Base-by-base conservation (phyloP, 805 yeast genomes). In the Metschnikowia anglica region DNA sequence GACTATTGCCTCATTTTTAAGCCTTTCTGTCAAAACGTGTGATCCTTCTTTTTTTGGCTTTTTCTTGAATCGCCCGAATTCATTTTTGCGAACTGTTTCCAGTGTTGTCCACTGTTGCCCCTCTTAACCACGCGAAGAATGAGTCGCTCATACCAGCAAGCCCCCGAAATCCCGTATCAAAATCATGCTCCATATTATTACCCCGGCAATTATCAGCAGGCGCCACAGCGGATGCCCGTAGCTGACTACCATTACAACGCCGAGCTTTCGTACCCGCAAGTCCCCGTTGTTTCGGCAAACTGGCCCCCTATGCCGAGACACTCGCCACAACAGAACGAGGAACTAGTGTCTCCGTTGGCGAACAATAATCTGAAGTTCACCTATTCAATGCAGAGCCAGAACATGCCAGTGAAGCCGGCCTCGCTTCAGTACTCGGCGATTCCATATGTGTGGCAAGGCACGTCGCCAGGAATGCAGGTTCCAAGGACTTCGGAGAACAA, bases 241-340 rank as follows among this genome's bases (percentile, higher is more conserved):
- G 26, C 25, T 8, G 39, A 41, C n/a, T 30, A 21, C 21, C 40
- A 29, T 15, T 35, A 35, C 23, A 41, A 35, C 21, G 21, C 33
- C n/a, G 44, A 41, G 10, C 36, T 41, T 18, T 41, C 44, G 3
- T 41, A 41, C 20, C 44, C 39, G 16, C 44, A 41, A 20, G 27
- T 18, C 12, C 30, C 39, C 8, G 17, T 29, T 13, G 10, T 16
- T 4, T 21, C 34, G 3, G 26, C 12, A 8, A 15, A 13, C 37
- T 23, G 41, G 44, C 34, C 39, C 24, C 32, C 24, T 4, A 15
- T 30, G 21, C 24, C 35, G 24, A 17, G 38, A 6, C 44, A 20
- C 13, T 23, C 41, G 10, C 34, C 37, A 2, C 28, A 15, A 19
- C 33, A 10, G n/a, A 44, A 41, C 12, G 41, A 45, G 3, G 46